Percentiles rank a stretch among this genome's conserved stretches.
Conservation (phyloP, 495 filamentous ascomycete species). For the Penicillium manginii region DNA sequence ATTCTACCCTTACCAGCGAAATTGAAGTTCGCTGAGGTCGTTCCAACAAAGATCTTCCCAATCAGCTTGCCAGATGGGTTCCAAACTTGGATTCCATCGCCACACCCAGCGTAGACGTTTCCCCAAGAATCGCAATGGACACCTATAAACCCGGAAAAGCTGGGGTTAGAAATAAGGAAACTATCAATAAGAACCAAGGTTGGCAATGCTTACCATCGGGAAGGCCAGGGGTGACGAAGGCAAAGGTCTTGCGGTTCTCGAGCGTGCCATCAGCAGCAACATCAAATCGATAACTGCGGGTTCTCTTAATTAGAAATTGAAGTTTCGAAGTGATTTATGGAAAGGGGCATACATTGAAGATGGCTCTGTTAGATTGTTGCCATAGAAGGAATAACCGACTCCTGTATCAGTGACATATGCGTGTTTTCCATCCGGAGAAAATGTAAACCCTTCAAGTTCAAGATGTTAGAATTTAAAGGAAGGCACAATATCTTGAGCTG, state of each 20-base stretch:
- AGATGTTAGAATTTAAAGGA: not conserved
- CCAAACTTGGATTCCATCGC: constrained; percentile 51
- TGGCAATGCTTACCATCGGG: constrained; percentile 35
- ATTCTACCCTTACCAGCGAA: constrained; percentile 58
- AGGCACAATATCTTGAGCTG: too few relatives aligned
- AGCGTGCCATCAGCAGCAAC: constrained; percentile 23
- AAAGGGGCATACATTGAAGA: constrained; percentile 25
- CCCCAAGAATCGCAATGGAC: constrained; percentile 47
- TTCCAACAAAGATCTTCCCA: constrained; percentile 53
- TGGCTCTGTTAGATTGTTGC: constrained; percentile 18
- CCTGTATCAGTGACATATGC: constrained; percentile 52
- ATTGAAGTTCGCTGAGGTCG: constrained; percentile 56
- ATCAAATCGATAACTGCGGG: constrained; percentile 26
- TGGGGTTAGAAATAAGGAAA: not conserved
- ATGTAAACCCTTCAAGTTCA: constrained; percentile 39
- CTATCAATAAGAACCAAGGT: too few relatives aligned
- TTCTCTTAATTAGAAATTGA: not conserved
- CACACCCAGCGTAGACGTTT: constrained; percentile 51
- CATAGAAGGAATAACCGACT: constrained; percentile 23
- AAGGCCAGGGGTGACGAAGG: constrained; percentile 27
- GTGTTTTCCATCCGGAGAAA: constrained; percentile 46
- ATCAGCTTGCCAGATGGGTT: constrained; percentile 43
- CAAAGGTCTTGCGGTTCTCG: constrained; percentile 28
- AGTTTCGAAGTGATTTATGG: not conserved
- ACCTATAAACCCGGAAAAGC: constrained; percentile 24